Conservation (phyloP, 2,329 filamentous ascomycete species). For the Teratosphaeria gauchensis region DNA sequence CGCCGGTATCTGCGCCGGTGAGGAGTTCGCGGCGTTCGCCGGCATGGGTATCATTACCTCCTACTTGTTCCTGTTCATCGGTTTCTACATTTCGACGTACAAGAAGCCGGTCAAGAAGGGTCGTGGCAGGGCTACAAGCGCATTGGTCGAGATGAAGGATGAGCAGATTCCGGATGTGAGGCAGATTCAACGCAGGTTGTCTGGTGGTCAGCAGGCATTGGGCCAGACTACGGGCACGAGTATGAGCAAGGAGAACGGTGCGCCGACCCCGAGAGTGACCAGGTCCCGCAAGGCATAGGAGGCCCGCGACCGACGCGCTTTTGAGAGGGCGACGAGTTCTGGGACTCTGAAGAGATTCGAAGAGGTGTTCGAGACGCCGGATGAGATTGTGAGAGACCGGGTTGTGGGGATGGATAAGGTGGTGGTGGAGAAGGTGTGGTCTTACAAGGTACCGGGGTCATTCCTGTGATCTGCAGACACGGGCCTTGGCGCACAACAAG, state of each 20-base stretch:
- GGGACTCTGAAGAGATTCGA: not conserved
- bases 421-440: conserved; percentile 2
- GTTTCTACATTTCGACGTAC: conserved; percentile 97
- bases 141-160: conserved; percentile 73
- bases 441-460: conserved; percentile 2
- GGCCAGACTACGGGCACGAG: conserved; percentile 22
- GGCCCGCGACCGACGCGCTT: conserved; percentile 6
- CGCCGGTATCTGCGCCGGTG: conserved; percentile 76
- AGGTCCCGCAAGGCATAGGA: conserved; percentile 61
- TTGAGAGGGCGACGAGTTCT: conserved; percentile 7
- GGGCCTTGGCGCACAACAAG: not conserved
- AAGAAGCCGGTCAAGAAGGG: conserved; percentile 70
- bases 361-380: not conserved
- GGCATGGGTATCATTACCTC: conserved; percentile 88
- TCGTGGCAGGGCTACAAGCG: conserved; percentile 69
- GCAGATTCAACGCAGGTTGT: conserved; percentile 43
- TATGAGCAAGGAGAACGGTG: conserved; percentile 6
- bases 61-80: conserved; percentile 97
- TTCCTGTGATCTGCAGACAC: not conserved
- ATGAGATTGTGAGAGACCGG: not conserved
- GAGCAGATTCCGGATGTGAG: conserved; percentile 51
- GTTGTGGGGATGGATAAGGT: not conserved
- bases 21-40: conserved; percentile 91
- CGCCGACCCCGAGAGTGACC: conserved; percentile 43
- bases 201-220: conserved; percentile 30